Base-by-base conservation (phyloP, 2,329 filamentous ascomycete genomes). In the Camillea tinctor region DNA sequence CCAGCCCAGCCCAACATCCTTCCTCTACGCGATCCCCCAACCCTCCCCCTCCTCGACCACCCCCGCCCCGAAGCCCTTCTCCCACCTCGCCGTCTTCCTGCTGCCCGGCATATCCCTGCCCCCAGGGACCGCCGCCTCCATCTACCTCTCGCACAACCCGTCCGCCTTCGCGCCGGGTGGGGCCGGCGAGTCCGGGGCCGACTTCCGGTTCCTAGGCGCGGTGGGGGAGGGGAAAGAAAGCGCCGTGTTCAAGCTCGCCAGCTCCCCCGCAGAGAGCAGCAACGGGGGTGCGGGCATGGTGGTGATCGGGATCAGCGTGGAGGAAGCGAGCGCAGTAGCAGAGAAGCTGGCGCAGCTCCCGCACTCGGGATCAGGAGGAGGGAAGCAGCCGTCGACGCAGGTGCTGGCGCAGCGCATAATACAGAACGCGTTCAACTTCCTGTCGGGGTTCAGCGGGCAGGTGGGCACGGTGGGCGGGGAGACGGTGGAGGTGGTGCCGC, bases 381-480 rank as follows among this genome's bases (percentile, higher is more conserved):
- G 17, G 51, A 70, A 73, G 24, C 76, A 78, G 52, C 80, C 87
- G 1, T 81, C 84, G n/a, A 95, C 92, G 0, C 87, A 91, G 65
- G 79, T 92, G 1, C 81, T 99, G 22, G 95, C 95, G 26, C 93
- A 98, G 77, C 83, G 92, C 64, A 97, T 99, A 68, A 98, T 99
- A 69, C 90, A 92, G 69, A 97, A 97, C 75, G 95, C 94, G 15
- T 99, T 98, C 76, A 97, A 99, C 76, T 98, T 97, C 74, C 80
- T 99, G 59, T 88, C 94, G 3, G 90, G 92, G 69, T 98, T 96
- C 80, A 91, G 89, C 61, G 86, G 87, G 44, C 83, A 84, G 59
- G 80, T 81, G 1, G 82, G 81, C 2, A 78, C 79, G 23, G 83
- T 80, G 1, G 90, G 90, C 0, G 36, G 36, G 7, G 36, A 44